Conservation (phyloP, 2,329 filamentous ascomycete genomes). For the Colletotrichum sojae region DNA sequence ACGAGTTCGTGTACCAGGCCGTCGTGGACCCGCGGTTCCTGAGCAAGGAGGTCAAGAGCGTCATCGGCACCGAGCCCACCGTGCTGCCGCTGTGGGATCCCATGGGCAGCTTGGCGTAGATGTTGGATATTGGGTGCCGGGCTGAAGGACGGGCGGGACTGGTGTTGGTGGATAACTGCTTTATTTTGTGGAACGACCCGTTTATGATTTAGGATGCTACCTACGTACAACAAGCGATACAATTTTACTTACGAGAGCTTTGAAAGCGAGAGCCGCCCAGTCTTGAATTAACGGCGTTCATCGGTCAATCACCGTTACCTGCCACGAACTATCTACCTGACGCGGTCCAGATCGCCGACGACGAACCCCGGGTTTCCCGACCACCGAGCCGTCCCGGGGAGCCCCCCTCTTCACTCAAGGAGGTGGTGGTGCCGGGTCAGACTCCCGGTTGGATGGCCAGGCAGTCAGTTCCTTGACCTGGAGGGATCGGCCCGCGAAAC, state of each 20-base stretch:
- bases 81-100: slow-evolving; percentile 85
- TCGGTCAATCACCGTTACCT: not conserved
- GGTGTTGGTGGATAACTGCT: not conserved
- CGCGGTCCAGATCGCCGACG: slow-evolving; percentile 22
- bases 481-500: slow-evolving; percentile 25
- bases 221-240: slow-evolving; percentile 18
- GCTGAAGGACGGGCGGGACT: not conserved
- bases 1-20: slow-evolving; percentile 87
- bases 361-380: slow-evolving; percentile 14
- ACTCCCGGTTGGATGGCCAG: not conserved
- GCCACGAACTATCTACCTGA: not conserved
- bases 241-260: slow-evolving; percentile 18
- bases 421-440: slow-evolving; percentile 13
- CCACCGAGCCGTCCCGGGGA: not conserved
- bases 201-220: slow-evolving; percentile 8
- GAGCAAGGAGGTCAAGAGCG: slow-evolving; percentile 75
- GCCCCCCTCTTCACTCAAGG: not conserved
- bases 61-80: slow-evolving; percentile 78
- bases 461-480: not conserved
- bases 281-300: not conserved
- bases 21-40: slow-evolving; percentile 83
- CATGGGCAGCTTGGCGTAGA: slow-evolving; percentile 79
- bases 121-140: not conserved
- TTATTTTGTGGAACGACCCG: slow-evolving; percentile 4
- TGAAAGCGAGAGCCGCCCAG: too few species aligned